Evolutionary conservation across 2,329 filamentous ascomycete species (phyloP), one percentile per base, ranked within the genome.

Genomic region (Fusarium mexicanum): DNA sequence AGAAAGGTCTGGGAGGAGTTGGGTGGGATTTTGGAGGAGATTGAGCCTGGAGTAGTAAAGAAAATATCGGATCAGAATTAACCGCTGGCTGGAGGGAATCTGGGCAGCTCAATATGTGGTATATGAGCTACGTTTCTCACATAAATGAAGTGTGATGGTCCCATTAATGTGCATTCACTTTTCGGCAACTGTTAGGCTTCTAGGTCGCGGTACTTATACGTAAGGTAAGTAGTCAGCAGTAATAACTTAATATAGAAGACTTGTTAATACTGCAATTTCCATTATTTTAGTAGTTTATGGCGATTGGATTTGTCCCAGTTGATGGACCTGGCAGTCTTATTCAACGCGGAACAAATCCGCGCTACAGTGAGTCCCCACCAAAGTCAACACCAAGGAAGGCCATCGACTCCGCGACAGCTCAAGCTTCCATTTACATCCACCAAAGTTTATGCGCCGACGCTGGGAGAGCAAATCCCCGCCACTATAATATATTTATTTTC

Each of bases 1-100:
- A 74, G 77, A 51, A 82, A 78, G 65, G 76, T 86, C 6, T 88
- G 82, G 77, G 79, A 74, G 22, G 85, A 88, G 79, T 70, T 88
- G 72, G 53, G 84, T 69, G 81, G 73, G 17, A 78, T 85, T 26
- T 61, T 88, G 37, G 85, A 87, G 57, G 79, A 59, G 7, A 81
- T 87, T 38, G 80, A 86, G 68, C 83, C 84, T 1, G 84, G 83
- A 0, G 74, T 86, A 20, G 77, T 72, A 13, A 72, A 75, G 35
- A 82, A 81, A 22, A 73, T 84, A 17, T 84, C 70, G 74, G 4
- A 20, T 38, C 11, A 38, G 11, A 37, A 50, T n/a, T 8, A 5
- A 12, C 2, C 8, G 4, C 2, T 22, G 3, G 20, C 10, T 55
- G 24, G 35, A 40, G 13, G 18, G 14, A 41, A 7, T 8, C n/a